A percentile compares a stretch with the other conserved stretches of the same genome.
phyloP scores from a whole-genome alignment of 257 asterid genomes.

The Petrea volubilis region DNA sequence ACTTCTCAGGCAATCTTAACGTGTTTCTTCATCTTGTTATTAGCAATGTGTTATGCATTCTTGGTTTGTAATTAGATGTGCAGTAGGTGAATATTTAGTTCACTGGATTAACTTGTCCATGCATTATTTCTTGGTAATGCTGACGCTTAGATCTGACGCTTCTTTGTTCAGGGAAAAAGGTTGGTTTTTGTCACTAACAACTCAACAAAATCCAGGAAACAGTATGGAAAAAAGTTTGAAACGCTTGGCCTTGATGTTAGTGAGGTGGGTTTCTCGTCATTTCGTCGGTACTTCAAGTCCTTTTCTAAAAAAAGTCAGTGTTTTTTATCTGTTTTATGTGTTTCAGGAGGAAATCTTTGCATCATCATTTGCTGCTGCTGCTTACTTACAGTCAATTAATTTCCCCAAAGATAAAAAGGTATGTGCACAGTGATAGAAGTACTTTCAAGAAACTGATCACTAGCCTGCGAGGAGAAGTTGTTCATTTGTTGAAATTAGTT shows the following conservation, averaged over 20 bases:
- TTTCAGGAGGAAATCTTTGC: slow-evolving; percentile 98
- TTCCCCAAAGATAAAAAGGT: slow-evolving; percentile 99
- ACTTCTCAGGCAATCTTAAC: not conserved
- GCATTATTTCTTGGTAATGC: slow-evolving; percentile 6
- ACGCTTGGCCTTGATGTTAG: slow-evolving; percentile 85
- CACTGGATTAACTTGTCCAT: not conserved
- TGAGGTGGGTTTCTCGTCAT: slow-evolving; percentile 55
- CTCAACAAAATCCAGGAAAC: slow-evolving; percentile 96
- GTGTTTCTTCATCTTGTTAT: not conserved
- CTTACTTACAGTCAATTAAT: slow-evolving; percentile 89
- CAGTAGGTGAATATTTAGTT: slow-evolving; percentile 16
- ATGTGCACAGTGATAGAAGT: slow-evolving; percentile 12
- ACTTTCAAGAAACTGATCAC: slow-evolving; percentile 6
- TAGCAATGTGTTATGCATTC: not conserved
- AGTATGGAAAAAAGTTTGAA: slow-evolving; percentile 93
- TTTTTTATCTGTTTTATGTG: slow-evolving; percentile 19
- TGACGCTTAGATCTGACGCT: slow-evolving; percentile 23
- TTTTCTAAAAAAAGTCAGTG: slow-evolving; percentile 7
- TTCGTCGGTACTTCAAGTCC: slow-evolving; percentile 1
- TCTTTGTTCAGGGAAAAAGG: slow-evolving; percentile 77
- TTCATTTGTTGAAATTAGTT: not conserved
- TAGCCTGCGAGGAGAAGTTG: not conserved
- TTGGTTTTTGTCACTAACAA: slow-evolving; percentile 97
- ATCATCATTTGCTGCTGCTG: slow-evolving; percentile 99
- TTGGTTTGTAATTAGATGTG: slow-evolving; percentile 13